A percentile compares a stretch with the other conserved stretches of the same genome.
Evolutionary conservation across 2,329 filamentous ascomycete genomes (phyloP).

Genomic region (Venturia asperata): DNA sequence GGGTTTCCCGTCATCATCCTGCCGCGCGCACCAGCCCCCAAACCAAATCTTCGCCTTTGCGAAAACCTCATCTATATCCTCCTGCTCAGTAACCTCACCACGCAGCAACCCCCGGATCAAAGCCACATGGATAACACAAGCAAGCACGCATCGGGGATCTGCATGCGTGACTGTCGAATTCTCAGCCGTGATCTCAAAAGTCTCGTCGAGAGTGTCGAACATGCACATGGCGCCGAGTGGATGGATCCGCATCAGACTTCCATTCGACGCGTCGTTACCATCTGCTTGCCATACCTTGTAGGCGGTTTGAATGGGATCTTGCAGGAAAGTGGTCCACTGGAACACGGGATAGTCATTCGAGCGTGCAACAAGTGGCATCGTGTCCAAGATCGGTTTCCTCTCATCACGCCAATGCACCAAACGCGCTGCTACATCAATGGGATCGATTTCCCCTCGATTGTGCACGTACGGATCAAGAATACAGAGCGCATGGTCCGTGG

Average conservation of each 20-base stretch:
- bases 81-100: slow-evolving; percentile 38
- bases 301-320: neutral
- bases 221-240: slow-evolving; percentile 44
- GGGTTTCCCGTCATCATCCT: neutral
- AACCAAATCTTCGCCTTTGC: neutral
- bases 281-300: neutral
- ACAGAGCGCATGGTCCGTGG: too few relatives aligned
- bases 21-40: neutral
- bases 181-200: slow-evolving; percentile 38
- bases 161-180: slow-evolving; percentile 44
- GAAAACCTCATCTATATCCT: slow-evolving; percentile 34
- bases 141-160: slow-evolving; percentile 46
- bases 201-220: slow-evolving; percentile 35
- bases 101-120: slow-evolving; percentile 42
- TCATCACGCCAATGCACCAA: too few relatives aligned
- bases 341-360: too few relatives aligned
- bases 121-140: slow-evolving; percentile 43
- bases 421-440: too few relatives aligned
- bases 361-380: too few relatives aligned
- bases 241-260: slow-evolving; percentile 48
- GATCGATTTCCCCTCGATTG: too few relatives aligned
- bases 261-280: slow-evolving; percentile 40
- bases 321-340: slow-evolving; percentile 29
- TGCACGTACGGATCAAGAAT: too few relatives aligned
- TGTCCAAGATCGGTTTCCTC: too few relatives aligned